phyloP scores from a whole-genome alignment of 164 flowering plant genomes.

The Amborella trichopoda region DNA sequence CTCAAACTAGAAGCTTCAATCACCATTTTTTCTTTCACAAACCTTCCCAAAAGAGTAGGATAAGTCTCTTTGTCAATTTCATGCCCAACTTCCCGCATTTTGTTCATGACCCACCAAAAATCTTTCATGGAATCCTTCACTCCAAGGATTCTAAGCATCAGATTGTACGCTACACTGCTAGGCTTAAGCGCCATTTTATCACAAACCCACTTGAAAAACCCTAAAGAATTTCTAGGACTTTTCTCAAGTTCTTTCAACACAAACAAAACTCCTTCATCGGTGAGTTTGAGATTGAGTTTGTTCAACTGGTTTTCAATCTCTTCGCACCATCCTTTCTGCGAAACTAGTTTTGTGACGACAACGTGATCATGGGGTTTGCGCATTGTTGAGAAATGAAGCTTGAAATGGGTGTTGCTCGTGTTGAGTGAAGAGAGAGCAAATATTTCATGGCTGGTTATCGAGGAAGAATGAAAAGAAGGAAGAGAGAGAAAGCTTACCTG shows the following conservation, averaged over 20 bases:
- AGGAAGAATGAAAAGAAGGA: constrained; percentile 14
- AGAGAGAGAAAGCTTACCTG: constrained; percentile 34
- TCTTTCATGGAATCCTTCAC: constrained; percentile 33
- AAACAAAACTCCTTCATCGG: constrained; percentile 53
- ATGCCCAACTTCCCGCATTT: constrained; percentile 56
- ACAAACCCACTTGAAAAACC: constrained; percentile 53
- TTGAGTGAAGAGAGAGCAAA: not conserved
- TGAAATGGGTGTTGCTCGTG: not conserved
- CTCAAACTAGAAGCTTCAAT: constrained; percentile 34
- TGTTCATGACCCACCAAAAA: constrained; percentile 47
- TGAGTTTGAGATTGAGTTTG: constrained; percentile 11
- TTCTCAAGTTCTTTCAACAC: constrained; percentile 46
- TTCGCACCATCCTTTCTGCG: constrained; percentile 40
- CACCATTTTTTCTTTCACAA: constrained; percentile 30
- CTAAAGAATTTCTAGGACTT: constrained; percentile 33
- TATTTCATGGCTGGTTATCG: not conserved
- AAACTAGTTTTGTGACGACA: constrained; percentile 21
- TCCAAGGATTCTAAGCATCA: constrained; percentile 45
- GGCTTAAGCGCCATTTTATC: constrained; percentile 31
- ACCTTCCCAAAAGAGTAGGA: constrained; percentile 17
- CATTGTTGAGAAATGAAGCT: not conserved
- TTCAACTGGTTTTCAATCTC: constrained; percentile 34
- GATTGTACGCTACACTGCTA: constrained; percentile 33
- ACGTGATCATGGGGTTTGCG: constrained; percentile 23
- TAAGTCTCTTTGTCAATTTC: constrained; percentile 49